Evolutionary conservation across 192 early-diverging fungal species (phyloP), one percentile per base, ranked within the genome.

Genomic region (Podila verticillata): DNA sequence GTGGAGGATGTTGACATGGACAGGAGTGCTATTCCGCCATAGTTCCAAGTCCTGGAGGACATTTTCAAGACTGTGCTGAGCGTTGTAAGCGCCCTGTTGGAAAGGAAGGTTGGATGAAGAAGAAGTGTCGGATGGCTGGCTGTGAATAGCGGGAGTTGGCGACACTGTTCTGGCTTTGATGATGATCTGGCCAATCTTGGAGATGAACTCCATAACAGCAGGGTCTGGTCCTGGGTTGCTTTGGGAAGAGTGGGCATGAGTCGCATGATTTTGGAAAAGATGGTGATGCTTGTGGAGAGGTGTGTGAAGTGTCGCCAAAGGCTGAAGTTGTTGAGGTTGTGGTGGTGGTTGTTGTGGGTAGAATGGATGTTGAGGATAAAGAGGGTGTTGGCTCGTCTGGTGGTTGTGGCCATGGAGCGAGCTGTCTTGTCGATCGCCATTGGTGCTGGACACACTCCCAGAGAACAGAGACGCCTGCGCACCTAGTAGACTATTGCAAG

Each of bases 181-280:
- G 44, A 79, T 72, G 19, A 79, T 79, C 39, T 79, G 75, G 7
- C 75, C 75, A 63, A 79, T 79, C 39, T 79, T 79, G 57, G 75
- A 72, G 51, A 79, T 66, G 44, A 79, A 79, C 65, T 79, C 75
- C 75, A 79, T 79, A 20, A 79, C 75, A 15, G 47, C 75, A 30
- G 75, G 64, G 56, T 79, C 75, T 5, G 75, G 75, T n/a, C 69
- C 57, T 28, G 36, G 48, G 30, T 7, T 26, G 34, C 15, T 20
- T n/a, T 29, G 28, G 34, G 47, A 62, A 28, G 36, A 58, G 7
- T 65, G 63, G 22, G 5, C 61, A 24, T 48, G 61, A 24, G 66
- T 35, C 29, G 28, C 54, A 63, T 39, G 65, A 20, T 32, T 39
- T 8, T 63, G 35, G 6, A 54, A 31, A 20, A 32, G 47, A 28